phyloP scores from a whole-genome alignment of 2,329 filamentous ascomycete genomes.

The Berkeleyomyces basicola region DNA sequence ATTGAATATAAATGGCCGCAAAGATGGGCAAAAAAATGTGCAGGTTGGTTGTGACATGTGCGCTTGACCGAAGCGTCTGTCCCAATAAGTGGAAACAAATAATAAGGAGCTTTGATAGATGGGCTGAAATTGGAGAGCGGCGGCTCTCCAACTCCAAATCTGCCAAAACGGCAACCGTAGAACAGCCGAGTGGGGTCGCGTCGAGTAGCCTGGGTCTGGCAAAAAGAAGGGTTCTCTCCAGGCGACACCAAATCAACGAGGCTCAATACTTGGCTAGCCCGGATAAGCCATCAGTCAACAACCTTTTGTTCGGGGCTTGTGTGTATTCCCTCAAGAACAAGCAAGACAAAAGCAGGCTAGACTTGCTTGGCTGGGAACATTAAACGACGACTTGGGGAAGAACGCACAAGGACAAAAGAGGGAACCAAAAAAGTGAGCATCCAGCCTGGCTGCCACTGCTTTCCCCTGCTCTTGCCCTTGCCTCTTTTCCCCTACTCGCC shows the following conservation, averaged over 20 bases:
- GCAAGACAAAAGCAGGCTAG: too few relatives aligned
- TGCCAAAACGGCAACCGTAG: conserved; percentile 1
- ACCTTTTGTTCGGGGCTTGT: too few relatives aligned
- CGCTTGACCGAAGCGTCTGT: not conserved
- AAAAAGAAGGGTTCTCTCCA: not conserved
- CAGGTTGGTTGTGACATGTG: not conserved
- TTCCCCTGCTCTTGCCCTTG: not conserved
- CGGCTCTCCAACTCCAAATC: conserved; percentile 7
- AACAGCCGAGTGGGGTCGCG: not conserved
- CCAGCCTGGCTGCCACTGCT: not conserved
- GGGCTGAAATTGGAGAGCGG: not conserved
- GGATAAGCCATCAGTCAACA: not conserved
- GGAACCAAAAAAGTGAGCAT: not conserved
- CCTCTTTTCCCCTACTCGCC: not conserved
- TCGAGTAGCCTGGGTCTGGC: not conserved
- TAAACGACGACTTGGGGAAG: too few relatives aligned
- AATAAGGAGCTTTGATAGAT: not conserved
- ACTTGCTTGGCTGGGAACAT: too few relatives aligned
- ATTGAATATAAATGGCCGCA: not conserved
- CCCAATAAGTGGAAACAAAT: not conserved
- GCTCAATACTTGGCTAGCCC: not conserved
- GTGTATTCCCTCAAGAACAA: too few relatives aligned
- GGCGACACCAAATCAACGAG: not conserved
- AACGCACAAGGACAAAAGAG: not conserved
- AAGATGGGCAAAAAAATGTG: not conserved